Evolutionary conservation across 108 stramenopile species (phyloP).

Genomic region (Nitzschia sp.): DNA sequence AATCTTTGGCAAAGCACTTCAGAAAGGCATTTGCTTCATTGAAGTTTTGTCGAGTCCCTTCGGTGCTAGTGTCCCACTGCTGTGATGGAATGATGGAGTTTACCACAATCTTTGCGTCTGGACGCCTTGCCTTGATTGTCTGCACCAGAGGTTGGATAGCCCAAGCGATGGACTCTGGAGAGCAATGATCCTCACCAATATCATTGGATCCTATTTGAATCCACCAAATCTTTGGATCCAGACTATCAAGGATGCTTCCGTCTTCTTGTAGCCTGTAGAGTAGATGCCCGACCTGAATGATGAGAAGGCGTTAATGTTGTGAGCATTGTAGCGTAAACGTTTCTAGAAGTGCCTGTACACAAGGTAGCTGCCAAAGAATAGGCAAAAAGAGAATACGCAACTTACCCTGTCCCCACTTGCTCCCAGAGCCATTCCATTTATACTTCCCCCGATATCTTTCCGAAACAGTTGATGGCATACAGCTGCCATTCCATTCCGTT

Average conservation of each 20-base stretch:
- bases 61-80: background rate
- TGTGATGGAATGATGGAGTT: conserved; percentile 49
- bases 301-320: conserved; percentile 28
- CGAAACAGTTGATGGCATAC: conserved; percentile 53
- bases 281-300: too few species aligned
- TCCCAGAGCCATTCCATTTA: conserved; percentile 26
- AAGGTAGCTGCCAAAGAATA: too few species aligned
- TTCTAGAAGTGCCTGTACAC: too few species aligned
- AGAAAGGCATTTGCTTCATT: conserved; percentile 23
- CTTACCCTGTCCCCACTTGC: conserved; percentile 43
- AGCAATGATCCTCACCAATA: conserved; percentile 42
- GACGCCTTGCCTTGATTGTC: conserved; percentile 39
- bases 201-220: conserved; percentile 73
- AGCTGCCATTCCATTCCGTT: conserved; percentile 26
- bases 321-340: too few species aligned
- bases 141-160: conserved; percentile 52
- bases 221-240: conserved; percentile 68
- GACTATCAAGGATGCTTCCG: conserved; percentile 50
- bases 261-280: conserved; percentile 57
- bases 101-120: conserved; percentile 52
- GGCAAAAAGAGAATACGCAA: too few species aligned
- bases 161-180: conserved; percentile 46
- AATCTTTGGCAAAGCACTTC: conserved; percentile 26
- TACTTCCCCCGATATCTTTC: conserved; percentile 38
- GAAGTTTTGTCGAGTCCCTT: background rate